Percentiles rank a stretch among this genome's conserved stretches.
phyloP scores from a whole-genome alignment of 768 basidiomycete genomes.

The Boletus subcaerulescens region DNA sequence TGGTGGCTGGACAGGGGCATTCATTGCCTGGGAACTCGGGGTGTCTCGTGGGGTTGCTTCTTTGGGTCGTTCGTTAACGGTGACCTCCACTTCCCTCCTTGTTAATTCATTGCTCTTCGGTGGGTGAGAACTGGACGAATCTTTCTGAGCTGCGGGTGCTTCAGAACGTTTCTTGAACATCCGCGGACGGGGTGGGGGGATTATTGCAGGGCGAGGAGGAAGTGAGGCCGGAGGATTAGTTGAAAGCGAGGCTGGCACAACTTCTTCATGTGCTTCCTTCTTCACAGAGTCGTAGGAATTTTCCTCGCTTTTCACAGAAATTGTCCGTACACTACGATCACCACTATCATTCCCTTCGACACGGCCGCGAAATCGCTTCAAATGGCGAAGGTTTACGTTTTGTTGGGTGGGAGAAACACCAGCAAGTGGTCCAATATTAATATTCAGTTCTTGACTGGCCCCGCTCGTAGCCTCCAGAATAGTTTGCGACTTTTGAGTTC shows the following conservation, averaged over 20 bases:
- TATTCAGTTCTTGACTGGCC: slow-evolving; percentile 17
- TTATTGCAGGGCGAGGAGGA: slow-evolving; percentile 20
- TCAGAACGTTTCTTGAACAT: slow-evolving; percentile 8
- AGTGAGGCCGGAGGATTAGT: slow-evolving; percentile 2
- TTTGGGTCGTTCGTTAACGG: background rate
- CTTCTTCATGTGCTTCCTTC: slow-evolving; percentile 16
- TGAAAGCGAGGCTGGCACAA: background rate
- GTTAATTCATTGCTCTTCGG: background rate
- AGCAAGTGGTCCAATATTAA: slow-evolving; percentile 21
- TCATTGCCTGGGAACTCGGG: slow-evolving; percentile 8
- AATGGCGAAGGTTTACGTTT: slow-evolving; percentile 31
- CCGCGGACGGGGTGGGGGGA: slow-evolving; percentile 25
- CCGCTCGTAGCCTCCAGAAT: slow-evolving; percentile 10
- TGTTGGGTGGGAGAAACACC: slow-evolving; percentile 25
- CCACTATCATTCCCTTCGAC: slow-evolving; percentile 27
- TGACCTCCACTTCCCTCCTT: background rate
- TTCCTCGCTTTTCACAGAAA: slow-evolving; percentile 24
- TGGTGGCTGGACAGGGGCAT: slow-evolving; percentile 4
- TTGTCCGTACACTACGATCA: slow-evolving; percentile 26
- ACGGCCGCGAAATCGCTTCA: slow-evolving; percentile 25
- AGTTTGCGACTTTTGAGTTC: slow-evolving; percentile 25
- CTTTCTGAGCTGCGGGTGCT: background rate
- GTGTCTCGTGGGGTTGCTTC: background rate
- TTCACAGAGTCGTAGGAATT: background rate
- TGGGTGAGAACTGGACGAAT: background rate